phyloP scores from a whole-genome alignment of 352 stramenopile genomes.

The Pythium folliculosum region DNA sequence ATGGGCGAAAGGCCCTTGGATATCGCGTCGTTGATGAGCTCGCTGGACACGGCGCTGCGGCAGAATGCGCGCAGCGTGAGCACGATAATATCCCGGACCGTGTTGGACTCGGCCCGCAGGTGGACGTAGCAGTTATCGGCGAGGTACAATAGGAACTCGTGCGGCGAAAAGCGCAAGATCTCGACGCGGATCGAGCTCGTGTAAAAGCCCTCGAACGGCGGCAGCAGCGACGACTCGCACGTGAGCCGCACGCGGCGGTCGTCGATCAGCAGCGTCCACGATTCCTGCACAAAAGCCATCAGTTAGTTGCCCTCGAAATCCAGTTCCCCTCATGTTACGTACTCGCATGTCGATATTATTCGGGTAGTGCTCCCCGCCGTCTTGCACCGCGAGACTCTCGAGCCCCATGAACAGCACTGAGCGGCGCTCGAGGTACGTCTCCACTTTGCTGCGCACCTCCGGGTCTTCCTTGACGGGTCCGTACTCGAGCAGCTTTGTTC shows the following conservation, averaged over 20 bases:
- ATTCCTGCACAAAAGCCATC: constrained; percentile 45
- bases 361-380: constrained; percentile 53
- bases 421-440: constrained; percentile 79
- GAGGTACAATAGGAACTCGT: constrained; percentile 70
- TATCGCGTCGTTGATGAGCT: constrained; percentile 45
- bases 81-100: constrained; percentile 80
- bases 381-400: constrained; percentile 48
- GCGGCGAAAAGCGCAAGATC: constrained; percentile 52
- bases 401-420: constrained; percentile 78
- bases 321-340: constrained; percentile 14
- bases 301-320: background rate
- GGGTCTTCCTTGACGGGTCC: constrained; percentile 83
- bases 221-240: constrained; percentile 80
- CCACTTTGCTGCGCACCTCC: constrained; percentile 83
- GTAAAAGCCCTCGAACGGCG: constrained; percentile 79
- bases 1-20: constrained; percentile 63
- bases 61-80: constrained; percentile 79
- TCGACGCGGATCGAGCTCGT: constrained; percentile 69
- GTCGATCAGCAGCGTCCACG: constrained; percentile 82
- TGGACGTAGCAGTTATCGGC: constrained; percentile 59
- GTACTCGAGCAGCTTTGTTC: constrained; percentile 84
- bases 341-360: constrained; percentile 65
- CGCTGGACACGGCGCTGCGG: constrained; percentile 53
- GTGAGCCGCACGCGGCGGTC: constrained; percentile 73
- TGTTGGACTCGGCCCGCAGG: constrained; percentile 73